Conservation (phyloP, 2,329 filamentous ascomycete species). For the Penicillium sp. region DNA sequence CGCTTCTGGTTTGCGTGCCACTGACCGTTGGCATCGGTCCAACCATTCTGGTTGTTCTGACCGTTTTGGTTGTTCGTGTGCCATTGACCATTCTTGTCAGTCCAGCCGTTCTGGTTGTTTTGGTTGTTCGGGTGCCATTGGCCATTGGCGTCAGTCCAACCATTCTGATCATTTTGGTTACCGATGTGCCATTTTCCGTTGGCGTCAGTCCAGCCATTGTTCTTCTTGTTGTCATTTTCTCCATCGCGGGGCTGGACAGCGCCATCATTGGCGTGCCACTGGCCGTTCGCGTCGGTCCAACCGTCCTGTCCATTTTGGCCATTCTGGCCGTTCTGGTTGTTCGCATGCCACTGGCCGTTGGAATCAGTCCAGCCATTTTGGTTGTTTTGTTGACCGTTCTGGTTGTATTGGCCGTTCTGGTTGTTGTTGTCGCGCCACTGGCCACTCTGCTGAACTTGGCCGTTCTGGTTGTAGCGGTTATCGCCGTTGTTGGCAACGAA, state of each 20-base stretch:
- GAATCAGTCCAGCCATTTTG: constrained; percentile 14
- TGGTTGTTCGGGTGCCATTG: constrained; percentile 2
- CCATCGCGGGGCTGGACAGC: no score
- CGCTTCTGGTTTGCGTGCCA: constrained; percentile 8
- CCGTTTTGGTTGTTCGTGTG: constrained; percentile 3
- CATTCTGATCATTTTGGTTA: constrained; percentile 7
- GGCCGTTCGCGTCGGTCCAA: neutral
- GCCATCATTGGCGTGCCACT: constrained; percentile 14
- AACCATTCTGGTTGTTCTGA: constrained; percentile 11
- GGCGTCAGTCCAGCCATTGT: no score
- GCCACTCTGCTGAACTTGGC: neutral
- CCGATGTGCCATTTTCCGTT: no score
- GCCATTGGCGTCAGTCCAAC: constrained; percentile 12
- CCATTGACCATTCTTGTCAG: constrained; percentile 2
- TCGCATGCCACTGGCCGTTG: constrained; percentile 2
- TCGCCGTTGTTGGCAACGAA: constrained; percentile 17
- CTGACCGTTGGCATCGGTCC: constrained; percentile 14
- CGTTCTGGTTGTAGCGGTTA: constrained; percentile 3
- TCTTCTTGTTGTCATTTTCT: no score
- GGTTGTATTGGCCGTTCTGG: no score
- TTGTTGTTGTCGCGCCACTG: constrained; percentile 4
- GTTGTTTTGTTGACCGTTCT: constrained; percentile 1
- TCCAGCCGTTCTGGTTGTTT: neutral
- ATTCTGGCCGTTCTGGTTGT: neutral
- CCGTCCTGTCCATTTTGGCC: no score